Conservation (phyloP, 164 flowering plant genomes). For the Litsea cubeba region DNA sequence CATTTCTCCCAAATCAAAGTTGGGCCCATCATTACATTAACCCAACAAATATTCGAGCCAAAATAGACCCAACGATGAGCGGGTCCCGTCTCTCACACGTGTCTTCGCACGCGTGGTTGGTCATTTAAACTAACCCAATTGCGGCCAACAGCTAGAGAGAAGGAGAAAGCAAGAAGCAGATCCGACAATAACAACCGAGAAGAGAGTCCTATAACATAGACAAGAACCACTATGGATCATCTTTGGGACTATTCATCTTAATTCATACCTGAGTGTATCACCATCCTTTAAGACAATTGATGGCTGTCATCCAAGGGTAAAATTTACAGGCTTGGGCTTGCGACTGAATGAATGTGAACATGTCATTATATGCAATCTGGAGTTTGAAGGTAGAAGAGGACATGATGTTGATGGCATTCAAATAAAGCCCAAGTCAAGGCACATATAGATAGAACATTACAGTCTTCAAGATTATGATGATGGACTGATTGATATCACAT, state of each 20-base stretch:
- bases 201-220: not conserved
- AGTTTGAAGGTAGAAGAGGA: conserved; percentile 82
- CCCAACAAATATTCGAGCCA: no score
- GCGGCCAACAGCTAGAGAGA: no score
- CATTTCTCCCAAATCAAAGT: no score
- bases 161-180: no score
- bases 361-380: conserved; percentile 73
- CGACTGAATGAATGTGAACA: conserved; percentile 78
- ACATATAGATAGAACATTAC: conserved; percentile 89
- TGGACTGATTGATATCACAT: conserved; percentile 74
- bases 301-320: conserved; percentile 78
- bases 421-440: conserved; percentile 74
- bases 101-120: no score
- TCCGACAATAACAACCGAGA: no score
- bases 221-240: conserved; percentile 81
- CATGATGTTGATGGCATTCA: conserved; percentile 83
- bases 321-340: conserved; percentile 67
- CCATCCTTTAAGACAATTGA: conserved; percentile 71
- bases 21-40: no score
- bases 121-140: no score
- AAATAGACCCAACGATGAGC: no score
- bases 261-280: conserved; percentile 57
- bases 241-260: conserved; percentile 64
- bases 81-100: no score
- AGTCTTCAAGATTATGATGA: conserved; percentile 64